These are phyloP conservation scores for Mycena sanguinolenta DNA, from an alignment of 768 basidiomycete genomes.

Conservation along the genomic window DNA sequence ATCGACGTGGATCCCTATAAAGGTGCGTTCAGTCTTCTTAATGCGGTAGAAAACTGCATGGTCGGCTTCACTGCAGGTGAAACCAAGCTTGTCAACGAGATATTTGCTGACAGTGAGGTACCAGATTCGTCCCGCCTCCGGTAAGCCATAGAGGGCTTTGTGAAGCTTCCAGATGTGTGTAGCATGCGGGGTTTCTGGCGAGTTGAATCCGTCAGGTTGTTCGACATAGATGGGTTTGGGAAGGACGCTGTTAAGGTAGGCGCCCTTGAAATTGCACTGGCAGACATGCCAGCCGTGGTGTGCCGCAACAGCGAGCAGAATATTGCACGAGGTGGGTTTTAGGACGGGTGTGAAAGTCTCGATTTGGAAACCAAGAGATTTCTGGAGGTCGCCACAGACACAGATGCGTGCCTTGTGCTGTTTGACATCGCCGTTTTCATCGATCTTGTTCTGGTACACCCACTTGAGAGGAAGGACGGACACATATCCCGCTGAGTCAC, in stretches of 20 bases:
- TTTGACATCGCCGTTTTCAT: conserved; percentile 22
- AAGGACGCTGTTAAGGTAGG: conserved; percentile 20
- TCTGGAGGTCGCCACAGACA: conserved; percentile 46
- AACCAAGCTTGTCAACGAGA: conserved; percentile 12
- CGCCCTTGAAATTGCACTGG: no score
- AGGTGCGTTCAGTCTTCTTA: conserved; percentile 10
- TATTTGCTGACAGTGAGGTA: no score
- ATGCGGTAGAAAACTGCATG: conserved; percentile 27
- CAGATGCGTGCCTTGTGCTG: conserved; percentile 46
- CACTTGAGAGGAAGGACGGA: conserved; percentile 31
- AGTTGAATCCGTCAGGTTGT: conserved; percentile 42
- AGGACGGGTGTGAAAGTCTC: conserved; percentile 49
- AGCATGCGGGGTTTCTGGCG: not conserved
- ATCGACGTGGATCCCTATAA: no score
- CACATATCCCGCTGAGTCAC: no score
- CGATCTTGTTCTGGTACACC: conserved; percentile 42
- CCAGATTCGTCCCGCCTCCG: conserved; percentile 40
- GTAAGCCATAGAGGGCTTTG: conserved; percentile 42
- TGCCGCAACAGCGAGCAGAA: no score
- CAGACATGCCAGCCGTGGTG: no score
- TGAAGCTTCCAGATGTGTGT: conserved; percentile 32
- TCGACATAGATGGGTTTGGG: conserved; percentile 50
- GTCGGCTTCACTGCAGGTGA: conserved; percentile 23
- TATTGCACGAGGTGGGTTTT: no score
- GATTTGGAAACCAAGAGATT: conserved; percentile 42